Percentiles rank a stretch among this genome's conserved stretches.
Conservation (phyloP, 352 stramenopile species). For the Phytophthora lateralis region DNA sequence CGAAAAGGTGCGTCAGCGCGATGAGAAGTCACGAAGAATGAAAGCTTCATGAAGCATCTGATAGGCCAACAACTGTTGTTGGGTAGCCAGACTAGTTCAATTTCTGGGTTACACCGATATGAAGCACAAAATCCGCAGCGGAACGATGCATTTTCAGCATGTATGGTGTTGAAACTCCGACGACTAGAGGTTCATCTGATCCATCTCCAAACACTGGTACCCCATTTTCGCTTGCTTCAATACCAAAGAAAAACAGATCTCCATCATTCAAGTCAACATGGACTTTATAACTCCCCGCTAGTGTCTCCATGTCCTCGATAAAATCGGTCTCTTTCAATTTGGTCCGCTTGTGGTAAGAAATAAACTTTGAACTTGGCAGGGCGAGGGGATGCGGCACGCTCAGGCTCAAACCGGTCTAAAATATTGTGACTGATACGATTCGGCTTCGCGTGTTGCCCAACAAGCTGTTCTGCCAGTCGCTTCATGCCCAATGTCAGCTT, state of each 20-base stretch:
- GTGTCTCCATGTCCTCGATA: constrained; percentile 4
- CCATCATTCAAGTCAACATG: neutral
- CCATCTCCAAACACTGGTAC: constrained; percentile 2
- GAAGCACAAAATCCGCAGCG: neutral
- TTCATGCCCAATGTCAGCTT: too few species aligned
- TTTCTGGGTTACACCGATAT: constrained; percentile 11
- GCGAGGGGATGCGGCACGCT: neutral
- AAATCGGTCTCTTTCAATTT: constrained; percentile 3
- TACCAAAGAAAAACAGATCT: neutral
- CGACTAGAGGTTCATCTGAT: constrained; percentile 1
- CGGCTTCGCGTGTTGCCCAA: constrained; percentile 1
- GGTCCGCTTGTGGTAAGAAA: constrained; percentile 3
- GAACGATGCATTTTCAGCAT: neutral
- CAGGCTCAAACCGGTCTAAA: constrained; percentile 4
- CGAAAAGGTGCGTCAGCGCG: too few species aligned
- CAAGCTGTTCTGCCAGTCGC: neutral
- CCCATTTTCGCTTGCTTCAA: neutral
- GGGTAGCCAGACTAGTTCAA: constrained; percentile 12
- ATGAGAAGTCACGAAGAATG: neutral
- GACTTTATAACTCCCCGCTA: neutral
- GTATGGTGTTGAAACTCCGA: constrained; percentile 2
- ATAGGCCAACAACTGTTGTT: neutral
- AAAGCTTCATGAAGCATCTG: neutral
- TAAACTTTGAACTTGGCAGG: constrained; percentile 4
- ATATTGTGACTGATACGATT: constrained; percentile 8